phyloP scores from a whole-genome alignment of 2,329 filamentous ascomycete species.

The Clarireedia sp. region DNA sequence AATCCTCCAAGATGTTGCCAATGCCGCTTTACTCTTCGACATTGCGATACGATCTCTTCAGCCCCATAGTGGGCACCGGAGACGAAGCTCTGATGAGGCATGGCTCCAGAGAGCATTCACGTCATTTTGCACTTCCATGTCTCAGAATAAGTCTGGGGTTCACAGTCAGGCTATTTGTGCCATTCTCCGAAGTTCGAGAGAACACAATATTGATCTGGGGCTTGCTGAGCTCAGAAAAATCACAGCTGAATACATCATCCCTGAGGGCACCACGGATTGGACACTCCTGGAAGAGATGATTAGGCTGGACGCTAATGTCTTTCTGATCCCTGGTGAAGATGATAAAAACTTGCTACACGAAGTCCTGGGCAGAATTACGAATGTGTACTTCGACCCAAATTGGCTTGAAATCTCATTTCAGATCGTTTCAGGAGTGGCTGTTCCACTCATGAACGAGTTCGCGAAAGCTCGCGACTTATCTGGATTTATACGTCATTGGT shows the following conservation, averaged over 20 bases:
- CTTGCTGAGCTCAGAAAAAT: conserved; percentile 29
- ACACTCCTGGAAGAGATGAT: conserved; percentile 36
- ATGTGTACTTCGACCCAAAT: conserved; percentile 14
- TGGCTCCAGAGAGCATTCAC: conserved; percentile 44
- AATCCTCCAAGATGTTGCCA: conserved; percentile 26
- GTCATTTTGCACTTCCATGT: conserved; percentile 22
- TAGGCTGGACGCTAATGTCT: conserved; percentile 38
- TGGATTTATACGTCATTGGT: conserved; percentile 35
- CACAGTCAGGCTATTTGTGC: conserved; percentile 22
- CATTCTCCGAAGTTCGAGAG: conserved; percentile 31
- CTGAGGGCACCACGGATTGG: conserved; percentile 31
- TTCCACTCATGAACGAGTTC: conserved; percentile 37
- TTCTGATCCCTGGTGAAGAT: conserved; percentile 32
- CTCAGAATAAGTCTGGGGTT: conserved; percentile 9
- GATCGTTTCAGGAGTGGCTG: conserved; percentile 30
- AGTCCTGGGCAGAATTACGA: conserved; percentile 30
- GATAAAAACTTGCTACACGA: conserved; percentile 24
- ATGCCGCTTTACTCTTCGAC: conserved; percentile 38
- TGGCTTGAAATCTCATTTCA: conserved; percentile 20
- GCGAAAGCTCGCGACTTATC: conserved; percentile 33
- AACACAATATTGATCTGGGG: conserved; percentile 30
- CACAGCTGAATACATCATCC: conserved; percentile 24
- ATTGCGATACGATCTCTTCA: conserved; percentile 38
- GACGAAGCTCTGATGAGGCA: conserved; percentile 37
- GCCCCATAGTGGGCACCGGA: conserved; percentile 35